A percentile compares a stretch with the other conserved stretches of the same genome.
Evolutionary conservation across 2,329 filamentous ascomycete genomes (phyloP).

Genomic region (Westerdykella ornata): DNA sequence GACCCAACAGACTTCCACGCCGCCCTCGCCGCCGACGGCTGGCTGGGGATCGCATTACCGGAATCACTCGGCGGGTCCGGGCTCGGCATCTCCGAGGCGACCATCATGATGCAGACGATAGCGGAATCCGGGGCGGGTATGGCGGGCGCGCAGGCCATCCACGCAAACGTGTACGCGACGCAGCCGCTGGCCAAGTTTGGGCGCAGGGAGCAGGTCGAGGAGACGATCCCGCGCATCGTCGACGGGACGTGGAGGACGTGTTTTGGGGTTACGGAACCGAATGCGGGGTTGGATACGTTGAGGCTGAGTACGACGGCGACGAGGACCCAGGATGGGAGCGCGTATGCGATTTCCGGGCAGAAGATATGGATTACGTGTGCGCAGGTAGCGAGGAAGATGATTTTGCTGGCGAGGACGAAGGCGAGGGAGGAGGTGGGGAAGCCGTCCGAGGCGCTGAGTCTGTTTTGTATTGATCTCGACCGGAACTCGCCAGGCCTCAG

Average conservation of each 20-base stretch:
- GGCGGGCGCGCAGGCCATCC: conserved; percentile 56
- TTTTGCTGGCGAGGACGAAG: conserved; percentile 71
- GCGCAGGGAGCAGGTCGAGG: conserved; percentile 55
- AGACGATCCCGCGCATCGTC: conserved; percentile 64
- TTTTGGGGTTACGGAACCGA: conserved; percentile 57
- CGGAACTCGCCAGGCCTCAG: conserved; percentile 54
- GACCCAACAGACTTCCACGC: conserved; percentile 73
- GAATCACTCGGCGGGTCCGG: conserved; percentile 68
- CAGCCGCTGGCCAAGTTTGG: conserved; percentile 70
- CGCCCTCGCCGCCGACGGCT: conserved; percentile 66
- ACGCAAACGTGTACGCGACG: conserved; percentile 65
- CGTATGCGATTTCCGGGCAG: conserved; percentile 65
- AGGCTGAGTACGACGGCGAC: conserved; percentile 60
- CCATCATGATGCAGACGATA: conserved; percentile 82
- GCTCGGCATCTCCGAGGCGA: conserved; percentile 72
- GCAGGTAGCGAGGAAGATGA: conserved; percentile 76
- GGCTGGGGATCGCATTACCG: conserved; percentile 74
- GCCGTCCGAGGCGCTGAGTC: conserved; percentile 66
- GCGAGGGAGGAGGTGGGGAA: conserved; percentile 60
- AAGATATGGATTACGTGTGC: conserved; percentile 90
- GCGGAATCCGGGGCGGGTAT: conserved; percentile 73
- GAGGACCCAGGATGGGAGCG: conserved; percentile 46
- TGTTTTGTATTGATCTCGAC: conserved; percentile 77
- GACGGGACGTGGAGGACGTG: conserved; percentile 65
- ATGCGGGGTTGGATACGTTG: conserved; percentile 63